Evolutionary conservation across 148 eudicot species (phyloP).

Genomic region (Spergularia bocconei): DNA sequence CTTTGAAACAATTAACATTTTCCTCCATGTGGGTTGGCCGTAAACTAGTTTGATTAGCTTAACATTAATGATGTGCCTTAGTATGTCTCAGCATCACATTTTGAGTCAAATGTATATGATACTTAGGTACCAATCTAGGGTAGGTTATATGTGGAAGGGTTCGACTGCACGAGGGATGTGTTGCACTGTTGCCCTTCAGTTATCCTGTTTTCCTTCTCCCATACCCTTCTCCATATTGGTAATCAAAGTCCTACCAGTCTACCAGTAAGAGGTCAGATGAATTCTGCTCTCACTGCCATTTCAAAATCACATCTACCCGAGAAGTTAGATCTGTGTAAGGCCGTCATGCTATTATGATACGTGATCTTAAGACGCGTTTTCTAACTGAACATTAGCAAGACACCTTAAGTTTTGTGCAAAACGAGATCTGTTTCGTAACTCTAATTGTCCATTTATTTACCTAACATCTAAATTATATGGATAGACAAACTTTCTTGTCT

Average conservation of each 20-base stretch:
- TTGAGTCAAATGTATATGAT: not conserved
- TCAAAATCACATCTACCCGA: not conserved
- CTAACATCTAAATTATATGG: not conserved
- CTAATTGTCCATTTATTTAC: not conserved
- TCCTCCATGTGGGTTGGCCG: slow-evolving; percentile 18
- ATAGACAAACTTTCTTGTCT: not conserved
- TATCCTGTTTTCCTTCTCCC: not conserved
- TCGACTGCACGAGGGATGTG: slow-evolving; percentile 7
- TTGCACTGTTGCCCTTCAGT: not conserved
- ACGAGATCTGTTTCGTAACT: not conserved
- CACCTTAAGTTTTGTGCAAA: not conserved
- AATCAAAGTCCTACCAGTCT: not conserved
- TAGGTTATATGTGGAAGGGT: slow-evolving; percentile 1
- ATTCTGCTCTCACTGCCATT: not conserved
- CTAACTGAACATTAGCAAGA: not conserved
- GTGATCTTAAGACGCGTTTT: not conserved
- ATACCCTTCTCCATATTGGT: not conserved
- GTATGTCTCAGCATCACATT: slow-evolving; percentile 15
- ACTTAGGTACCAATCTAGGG: not conserved
- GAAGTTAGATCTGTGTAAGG: not conserved
- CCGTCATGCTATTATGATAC: not conserved
- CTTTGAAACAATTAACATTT: slow-evolving; percentile 2
- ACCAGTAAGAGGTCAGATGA: not conserved
- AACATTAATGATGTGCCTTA: slow-evolving; percentile 5
- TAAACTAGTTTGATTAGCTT: slow-evolving; percentile 6